Base-by-base conservation (phyloP, 768 basidiomycete species). In the Naganishia friedmannii region DNA sequence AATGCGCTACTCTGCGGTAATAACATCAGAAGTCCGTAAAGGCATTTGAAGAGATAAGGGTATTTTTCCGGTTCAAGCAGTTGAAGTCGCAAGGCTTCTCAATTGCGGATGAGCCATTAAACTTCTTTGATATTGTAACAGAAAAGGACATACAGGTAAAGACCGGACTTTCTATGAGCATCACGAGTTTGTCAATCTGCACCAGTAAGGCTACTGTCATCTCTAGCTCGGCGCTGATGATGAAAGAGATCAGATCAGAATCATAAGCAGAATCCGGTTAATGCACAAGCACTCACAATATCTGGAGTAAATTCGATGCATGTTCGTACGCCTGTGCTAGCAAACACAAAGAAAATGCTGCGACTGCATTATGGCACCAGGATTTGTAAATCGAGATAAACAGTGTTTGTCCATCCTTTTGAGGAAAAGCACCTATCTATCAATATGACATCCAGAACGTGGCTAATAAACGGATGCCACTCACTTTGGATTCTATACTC, bases 311-410 rank as follows among this genome's bases (percentile, higher is more conserved):
- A 79, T 94, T 97, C 26, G 93, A 95, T 0, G 95, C 96, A 81
- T 99, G 96, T 79, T 99, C 96, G 74, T 99, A 99, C 2, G 96
- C 95, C 79, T 99, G 96, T 6, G 96, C 96, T 29, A 99, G 85
- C 32, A 99, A 85, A 80, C 96, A 99, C 7, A 99, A 85, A 0
- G 96, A 93, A 78, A 99, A 96, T 0, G 93, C 93, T 0, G 96
- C 90, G 53, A 98, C 94, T 0, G 95, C 91, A 77, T 97, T 97
- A 75, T 99, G 96, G 79, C 93, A 98, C 96, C 96, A 99, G 23
- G 93, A 98, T 23, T 92, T 86, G 76, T 99, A 99, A 3, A 99
- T 83, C 0, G 90, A 91, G 13, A 90, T 91, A 79, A 98, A 99
- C 26, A 99, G 80, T 19, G 91, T 91, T 82, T 98, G 96, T 2